phyloP scores from a whole-genome alignment of 495 filamentous ascomycete species.

The Cercophora samala region DNA sequence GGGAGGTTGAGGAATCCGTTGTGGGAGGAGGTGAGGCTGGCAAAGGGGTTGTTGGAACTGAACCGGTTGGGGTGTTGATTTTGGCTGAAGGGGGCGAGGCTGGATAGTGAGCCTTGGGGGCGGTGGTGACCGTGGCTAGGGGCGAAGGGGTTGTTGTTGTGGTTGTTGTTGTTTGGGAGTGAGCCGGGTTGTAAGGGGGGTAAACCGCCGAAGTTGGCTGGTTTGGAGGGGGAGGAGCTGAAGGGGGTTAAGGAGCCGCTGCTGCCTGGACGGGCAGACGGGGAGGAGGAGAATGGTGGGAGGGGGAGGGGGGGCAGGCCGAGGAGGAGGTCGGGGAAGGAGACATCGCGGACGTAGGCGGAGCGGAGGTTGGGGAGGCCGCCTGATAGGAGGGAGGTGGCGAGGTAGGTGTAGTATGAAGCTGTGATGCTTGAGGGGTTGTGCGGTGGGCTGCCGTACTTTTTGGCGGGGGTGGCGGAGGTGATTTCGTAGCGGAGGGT shows the following conservation, averaged over 20 bases:
- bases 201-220: neutral
- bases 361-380: slow-evolving; percentile 66
- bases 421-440: slow-evolving; percentile 49
- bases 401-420: slow-evolving; percentile 85
- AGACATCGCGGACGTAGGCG: slow-evolving; percentile 80
- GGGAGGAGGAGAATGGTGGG: slow-evolving; percentile 45
- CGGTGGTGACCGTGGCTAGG: slow-evolving; percentile 17
- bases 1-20: slow-evolving; percentile 42
- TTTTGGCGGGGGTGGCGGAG: slow-evolving; percentile 48
- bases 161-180: neutral
- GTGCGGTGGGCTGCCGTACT: slow-evolving; percentile 34
- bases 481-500: slow-evolving; percentile 81
- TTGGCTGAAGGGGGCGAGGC: slow-evolving; percentile 10
- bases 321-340: slow-evolving; percentile 68
- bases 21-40: slow-evolving; percentile 31
- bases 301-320: slow-evolving; percentile 59
- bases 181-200: slow-evolving; percentile 15
- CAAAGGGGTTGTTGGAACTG: slow-evolving; percentile 54
- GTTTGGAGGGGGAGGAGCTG: slow-evolving; percentile 24
- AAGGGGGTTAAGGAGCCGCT: slow-evolving; percentile 19
- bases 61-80: slow-evolving; percentile 33
- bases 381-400: slow-evolving; percentile 71
- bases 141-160: slow-evolving; percentile 1
- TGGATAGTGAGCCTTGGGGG: slow-evolving; percentile 22
- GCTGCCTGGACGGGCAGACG: slow-evolving; percentile 36